Evolutionary conservation across 768 basidiomycete species (phyloP).

Genomic region (Dacryopinax spathularia): DNA sequence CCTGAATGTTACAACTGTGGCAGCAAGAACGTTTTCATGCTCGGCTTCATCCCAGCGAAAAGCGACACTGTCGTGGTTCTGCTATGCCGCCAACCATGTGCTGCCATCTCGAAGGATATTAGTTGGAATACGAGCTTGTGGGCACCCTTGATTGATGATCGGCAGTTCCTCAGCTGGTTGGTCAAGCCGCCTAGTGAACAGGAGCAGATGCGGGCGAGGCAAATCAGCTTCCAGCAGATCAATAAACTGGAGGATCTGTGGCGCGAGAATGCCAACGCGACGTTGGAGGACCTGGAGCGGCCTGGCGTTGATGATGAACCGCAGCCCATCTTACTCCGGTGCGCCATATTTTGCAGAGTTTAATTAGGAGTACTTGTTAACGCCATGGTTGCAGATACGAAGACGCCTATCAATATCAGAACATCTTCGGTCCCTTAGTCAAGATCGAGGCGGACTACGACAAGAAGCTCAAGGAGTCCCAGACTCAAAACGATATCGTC

Average conservation of each 20-base stretch:
- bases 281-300: constrained; percentile 91
- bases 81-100: constrained; percentile 94
- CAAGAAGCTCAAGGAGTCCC: constrained; percentile 92
- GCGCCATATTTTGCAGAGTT: constrained; percentile 6
- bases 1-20: constrained; percentile 99
- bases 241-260: constrained; percentile 95
- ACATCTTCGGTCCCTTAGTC: constrained; percentile 96
- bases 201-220: constrained; percentile 88
- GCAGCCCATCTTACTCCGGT: constrained; percentile 67
- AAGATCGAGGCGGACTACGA: constrained; percentile 99
- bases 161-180: constrained; percentile 97
- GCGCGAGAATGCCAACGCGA: constrained; percentile 91
- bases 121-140: constrained; percentile 97
- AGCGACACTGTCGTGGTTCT: constrained; percentile 97
- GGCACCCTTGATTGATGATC: constrained; percentile 97
- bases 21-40: constrained; percentile 98
- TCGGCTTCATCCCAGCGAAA: constrained; percentile 98
- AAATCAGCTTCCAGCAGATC: constrained; percentile 94
- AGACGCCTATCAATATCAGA: constrained; percentile 99
- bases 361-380: background rate
- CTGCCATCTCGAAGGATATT: constrained; percentile 92
- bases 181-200: constrained; percentile 95
- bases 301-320: constrained; percentile 97
- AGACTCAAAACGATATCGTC: constrained; percentile 93
- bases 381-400: constrained; percentile 61